Conservation (phyloP, 805 yeast species). For the Spathaspora girioi region DNA sequence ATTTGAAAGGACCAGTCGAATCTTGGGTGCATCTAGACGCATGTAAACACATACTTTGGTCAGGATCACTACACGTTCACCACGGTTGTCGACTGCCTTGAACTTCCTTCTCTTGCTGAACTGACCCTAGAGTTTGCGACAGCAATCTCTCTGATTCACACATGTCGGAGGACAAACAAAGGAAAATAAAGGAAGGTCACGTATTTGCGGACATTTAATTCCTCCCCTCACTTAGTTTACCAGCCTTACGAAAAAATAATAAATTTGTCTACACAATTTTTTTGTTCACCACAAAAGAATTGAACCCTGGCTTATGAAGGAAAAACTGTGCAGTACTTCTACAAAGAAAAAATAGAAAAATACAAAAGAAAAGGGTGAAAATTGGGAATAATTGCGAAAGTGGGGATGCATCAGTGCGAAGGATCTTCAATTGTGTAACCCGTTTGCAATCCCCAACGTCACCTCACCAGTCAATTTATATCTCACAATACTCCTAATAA, state of each 20-base stretch:
- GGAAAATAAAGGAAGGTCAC: constrained; percentile 1
- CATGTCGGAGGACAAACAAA: not conserved
- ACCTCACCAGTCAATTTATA: not conserved
- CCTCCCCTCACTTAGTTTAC: constrained; percentile 3
- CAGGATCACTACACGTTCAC: no score
- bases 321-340: not conserved
- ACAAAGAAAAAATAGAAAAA: not conserved
- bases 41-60: no score
- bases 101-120: not conserved
- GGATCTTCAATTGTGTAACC: not conserved
- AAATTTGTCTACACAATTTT: not conserved
- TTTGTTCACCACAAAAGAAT: not conserved
- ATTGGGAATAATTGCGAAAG: not conserved
- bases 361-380: not conserved
- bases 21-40: not conserved
- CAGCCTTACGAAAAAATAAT: not conserved
- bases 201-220: constrained; percentile 3
- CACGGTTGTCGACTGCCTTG: not conserved
- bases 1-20: not conserved
- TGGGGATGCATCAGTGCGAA: not conserved
- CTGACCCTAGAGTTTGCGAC: not conserved
- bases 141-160: not conserved
- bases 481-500: not conserved
- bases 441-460: not conserved
- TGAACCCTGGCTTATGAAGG: no score